Conservation (phyloP, 306 rosid genomes). For the Senna tora region DNA sequence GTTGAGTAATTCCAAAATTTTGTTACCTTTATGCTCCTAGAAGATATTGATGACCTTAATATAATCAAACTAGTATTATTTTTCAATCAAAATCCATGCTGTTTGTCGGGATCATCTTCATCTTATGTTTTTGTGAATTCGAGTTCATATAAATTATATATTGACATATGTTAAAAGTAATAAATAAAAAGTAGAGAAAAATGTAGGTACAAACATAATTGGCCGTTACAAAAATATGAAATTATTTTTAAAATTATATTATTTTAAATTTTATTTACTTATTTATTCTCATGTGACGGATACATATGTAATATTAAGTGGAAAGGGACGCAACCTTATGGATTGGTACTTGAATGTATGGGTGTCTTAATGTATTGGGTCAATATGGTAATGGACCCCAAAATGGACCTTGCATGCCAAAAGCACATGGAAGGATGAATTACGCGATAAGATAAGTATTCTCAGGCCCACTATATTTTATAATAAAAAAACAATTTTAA, state of each 20-base stretch:
- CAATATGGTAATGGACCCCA: constrained; percentile 2
- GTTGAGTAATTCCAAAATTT: neutral
- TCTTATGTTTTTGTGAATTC: too few relatives aligned
- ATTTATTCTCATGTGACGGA: too few relatives aligned
- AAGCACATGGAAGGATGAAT: neutral
- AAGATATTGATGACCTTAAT: neutral
- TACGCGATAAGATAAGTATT: neutral
- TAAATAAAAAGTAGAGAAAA: too few relatives aligned
- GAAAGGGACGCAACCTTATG: neutral
- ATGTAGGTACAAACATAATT: too few relatives aligned
- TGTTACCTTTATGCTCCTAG: neutral
- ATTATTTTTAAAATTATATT: too few relatives aligned
- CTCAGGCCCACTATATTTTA: neutral
- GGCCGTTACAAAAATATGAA: too few relatives aligned
- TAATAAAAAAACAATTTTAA: neutral
- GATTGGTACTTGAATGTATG: neutral
- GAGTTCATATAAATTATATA: too few relatives aligned
- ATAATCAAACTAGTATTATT: neutral
- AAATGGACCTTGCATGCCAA: neutral
- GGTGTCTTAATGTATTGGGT: neutral
- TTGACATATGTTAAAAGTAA: too few relatives aligned
- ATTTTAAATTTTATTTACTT: too few relatives aligned
- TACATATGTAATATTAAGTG: too few relatives aligned
- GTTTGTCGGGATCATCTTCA: neutral
- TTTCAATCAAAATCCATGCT: neutral